Base-by-base conservation (phyloP, 495 filamentous ascomycete species). In the Rhypophila decipiens region DNA sequence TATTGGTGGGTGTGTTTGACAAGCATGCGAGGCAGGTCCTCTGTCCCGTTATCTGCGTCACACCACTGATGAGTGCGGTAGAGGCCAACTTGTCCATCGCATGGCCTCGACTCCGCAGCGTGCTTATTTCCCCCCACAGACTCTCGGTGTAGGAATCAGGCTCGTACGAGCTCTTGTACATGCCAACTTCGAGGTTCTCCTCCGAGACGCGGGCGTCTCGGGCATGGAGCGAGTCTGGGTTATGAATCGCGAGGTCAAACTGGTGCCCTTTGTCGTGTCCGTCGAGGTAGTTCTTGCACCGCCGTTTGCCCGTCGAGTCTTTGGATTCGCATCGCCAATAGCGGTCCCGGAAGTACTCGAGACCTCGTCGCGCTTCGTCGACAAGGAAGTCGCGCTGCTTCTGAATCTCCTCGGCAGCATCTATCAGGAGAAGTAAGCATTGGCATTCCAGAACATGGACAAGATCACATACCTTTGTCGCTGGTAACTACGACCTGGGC, bases 1-100 rank as follows among this genome's bases (percentile, higher is more conserved):
- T 47, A 49, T 71, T 65, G 31, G 64, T 54, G 18, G 70, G 68
- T 31, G 47, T 15, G 19, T 65, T 55, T 11, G 64, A 59, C 1
- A 72, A 52, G 53, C 70, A 74, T 24, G 52, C 59, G 42, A 63
- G 60, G 44, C 69, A 74, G 15, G 61, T 65, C 8, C 57, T 40
- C 50, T 66, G 67, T 39, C 57, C 64, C 9, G 23, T 47, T 21
- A 50, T 34, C 21, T 50, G 10, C 0, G 29, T 19, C 10, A 50
- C 48, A 15, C 41, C 48, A 19, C 40, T 21, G 8, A 17, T 42
- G 8, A n/a, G 43, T 8, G 48, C 48, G 22, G 48, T 23, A 1
- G 15, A 39, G 11, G 48, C 42, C n/a, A 50, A 24, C 13, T 38
- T 34, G 15, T 43, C 40, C 7, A 24, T 35, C 4, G 33, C 33